Evolutionary conservation across 2,329 filamentous ascomycete species (phyloP).

Genomic region (Pyrenophora tritici-repentis): DNA sequence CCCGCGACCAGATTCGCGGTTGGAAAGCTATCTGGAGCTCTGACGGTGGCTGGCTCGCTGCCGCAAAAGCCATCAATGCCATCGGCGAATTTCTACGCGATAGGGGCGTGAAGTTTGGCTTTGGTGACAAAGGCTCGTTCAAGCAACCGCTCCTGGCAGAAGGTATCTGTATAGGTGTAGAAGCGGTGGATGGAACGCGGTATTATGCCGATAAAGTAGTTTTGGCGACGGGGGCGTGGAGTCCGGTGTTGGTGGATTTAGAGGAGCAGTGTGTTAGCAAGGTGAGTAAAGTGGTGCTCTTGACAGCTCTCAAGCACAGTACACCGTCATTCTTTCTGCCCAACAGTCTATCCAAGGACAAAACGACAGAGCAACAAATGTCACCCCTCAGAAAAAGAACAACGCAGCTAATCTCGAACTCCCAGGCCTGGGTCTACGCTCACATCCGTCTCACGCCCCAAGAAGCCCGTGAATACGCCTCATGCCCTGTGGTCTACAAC

Average conservation of each 20-base stretch:
- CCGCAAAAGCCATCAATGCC: conserved; percentile 55
- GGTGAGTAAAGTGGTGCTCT: conserved; percentile 43
- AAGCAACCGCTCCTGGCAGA: conserved; percentile 49
- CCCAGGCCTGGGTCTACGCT: conserved; percentile 57
- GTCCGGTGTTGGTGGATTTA: conserved; percentile 33
- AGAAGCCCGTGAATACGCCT: conserved; percentile 55
- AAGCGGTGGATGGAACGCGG: conserved; percentile 49
- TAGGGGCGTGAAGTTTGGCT: conserved; percentile 51
- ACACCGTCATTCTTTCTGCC: no score
- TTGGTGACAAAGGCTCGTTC: conserved; percentile 52
- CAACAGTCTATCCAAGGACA: no score
- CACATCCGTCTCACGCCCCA: conserved; percentile 57
- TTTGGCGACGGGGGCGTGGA: conserved; percentile 49
- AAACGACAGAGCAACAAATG: no score
- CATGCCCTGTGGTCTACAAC: conserved; percentile 61
- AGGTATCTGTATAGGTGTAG: conserved; percentile 49
- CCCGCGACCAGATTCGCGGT: conserved; percentile 50
- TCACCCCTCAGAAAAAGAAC: no score
- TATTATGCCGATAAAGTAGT: conserved; percentile 54
- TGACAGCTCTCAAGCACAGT: no score
- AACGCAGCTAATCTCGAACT: not conserved
- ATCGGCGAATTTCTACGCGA: conserved; percentile 49
- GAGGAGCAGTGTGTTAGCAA: conserved; percentile 55
- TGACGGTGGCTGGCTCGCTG: conserved; percentile 56
- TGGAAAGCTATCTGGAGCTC: conserved; percentile 54